These are phyloP conservation scores for Plantago elongata DNA, from an alignment of 257 asterid genomes.

Conservation along the genomic window DNA sequence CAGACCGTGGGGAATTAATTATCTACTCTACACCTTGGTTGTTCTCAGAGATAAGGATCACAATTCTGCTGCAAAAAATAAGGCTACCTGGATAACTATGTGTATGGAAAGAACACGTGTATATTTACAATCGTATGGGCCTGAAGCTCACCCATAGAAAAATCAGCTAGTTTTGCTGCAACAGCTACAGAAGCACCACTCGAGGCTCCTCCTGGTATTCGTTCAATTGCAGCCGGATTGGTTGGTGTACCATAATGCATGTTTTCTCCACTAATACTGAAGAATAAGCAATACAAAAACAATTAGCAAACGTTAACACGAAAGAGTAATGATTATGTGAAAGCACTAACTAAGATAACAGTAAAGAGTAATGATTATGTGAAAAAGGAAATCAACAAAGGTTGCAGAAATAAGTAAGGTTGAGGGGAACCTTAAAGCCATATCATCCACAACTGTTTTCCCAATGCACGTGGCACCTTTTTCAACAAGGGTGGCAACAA, in stretches of 20 bases:
- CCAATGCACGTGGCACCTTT: conserved; percentile 91
- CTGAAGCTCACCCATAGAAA: conserved; percentile 72
- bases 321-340: neutral
- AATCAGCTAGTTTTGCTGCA: conserved; percentile 83
- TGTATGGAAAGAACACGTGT: conserved; percentile 1
- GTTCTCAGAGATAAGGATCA: too few species aligned
- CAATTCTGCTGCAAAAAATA: too few species aligned
- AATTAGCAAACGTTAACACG: neutral
- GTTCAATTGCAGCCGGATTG: conserved; percentile 75
- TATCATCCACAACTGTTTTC: conserved; percentile 80
- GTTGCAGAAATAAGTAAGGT: conserved; percentile 11
- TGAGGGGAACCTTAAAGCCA: conserved; percentile 74
- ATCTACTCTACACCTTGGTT: too few species aligned
- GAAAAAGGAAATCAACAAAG: neutral
- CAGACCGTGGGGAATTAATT: too few species aligned
- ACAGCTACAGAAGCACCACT: conserved; percentile 98
- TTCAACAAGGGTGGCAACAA: conserved; percentile 78
- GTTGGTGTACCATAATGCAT: conserved; percentile 84
- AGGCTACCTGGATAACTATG: neutral
- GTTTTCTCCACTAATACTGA: conserved; percentile 80
- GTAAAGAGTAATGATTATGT: neutral
- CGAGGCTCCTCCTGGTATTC: conserved; percentile 95
- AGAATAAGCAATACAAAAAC: neutral
- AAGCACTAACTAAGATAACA: neutral
- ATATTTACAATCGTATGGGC: neutral